These are phyloP conservation scores for Globisporangium parvum DNA, from an alignment of 352 stramenopile genomes.

Conservation along the genomic window DNA sequence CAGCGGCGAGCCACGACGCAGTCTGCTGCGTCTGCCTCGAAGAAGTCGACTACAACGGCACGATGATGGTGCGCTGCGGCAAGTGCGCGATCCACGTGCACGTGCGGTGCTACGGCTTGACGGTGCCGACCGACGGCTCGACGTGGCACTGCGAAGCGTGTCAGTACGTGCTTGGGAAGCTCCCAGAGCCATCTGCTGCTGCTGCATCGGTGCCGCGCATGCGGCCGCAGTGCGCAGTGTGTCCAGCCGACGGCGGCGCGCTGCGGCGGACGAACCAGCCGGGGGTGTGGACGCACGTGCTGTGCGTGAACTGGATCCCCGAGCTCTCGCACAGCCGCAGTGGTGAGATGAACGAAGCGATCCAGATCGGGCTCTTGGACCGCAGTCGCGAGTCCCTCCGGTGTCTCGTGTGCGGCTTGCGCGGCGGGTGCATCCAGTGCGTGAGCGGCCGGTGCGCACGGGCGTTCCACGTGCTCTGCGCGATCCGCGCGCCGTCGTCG, in stretches of 20 bases:
- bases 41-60: constrained; percentile 47
- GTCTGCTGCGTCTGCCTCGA: constrained; percentile 77
- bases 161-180: constrained; percentile 19
- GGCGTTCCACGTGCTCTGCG: constrained; percentile 81
- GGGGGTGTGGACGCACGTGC: constrained; percentile 72
- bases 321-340: constrained; percentile 73
- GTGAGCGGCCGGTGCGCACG: constrained; percentile 75
- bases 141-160: constrained; percentile 72
- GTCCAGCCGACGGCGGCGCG: constrained; percentile 58
- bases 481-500: constrained; percentile 57
- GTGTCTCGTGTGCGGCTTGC: constrained; percentile 76
- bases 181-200: constrained; percentile 2
- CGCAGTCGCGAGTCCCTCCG: constrained; percentile 62
- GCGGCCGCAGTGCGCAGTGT: constrained; percentile 62
- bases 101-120: constrained; percentile 72
- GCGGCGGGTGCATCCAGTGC: constrained; percentile 85
- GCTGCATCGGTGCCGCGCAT: constrained; percentile 12
- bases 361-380: constrained; percentile 65
- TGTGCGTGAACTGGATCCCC: constrained; percentile 85
- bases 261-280: constrained; percentile 56
- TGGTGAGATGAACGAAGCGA: constrained; percentile 47
- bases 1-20: not conserved
- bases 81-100: constrained; percentile 65
- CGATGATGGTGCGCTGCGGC: constrained; percentile 52
- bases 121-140: constrained; percentile 26